Conservation (phyloP, 139 green algal genomes). For the Diplosphaera chodatii region DNA sequence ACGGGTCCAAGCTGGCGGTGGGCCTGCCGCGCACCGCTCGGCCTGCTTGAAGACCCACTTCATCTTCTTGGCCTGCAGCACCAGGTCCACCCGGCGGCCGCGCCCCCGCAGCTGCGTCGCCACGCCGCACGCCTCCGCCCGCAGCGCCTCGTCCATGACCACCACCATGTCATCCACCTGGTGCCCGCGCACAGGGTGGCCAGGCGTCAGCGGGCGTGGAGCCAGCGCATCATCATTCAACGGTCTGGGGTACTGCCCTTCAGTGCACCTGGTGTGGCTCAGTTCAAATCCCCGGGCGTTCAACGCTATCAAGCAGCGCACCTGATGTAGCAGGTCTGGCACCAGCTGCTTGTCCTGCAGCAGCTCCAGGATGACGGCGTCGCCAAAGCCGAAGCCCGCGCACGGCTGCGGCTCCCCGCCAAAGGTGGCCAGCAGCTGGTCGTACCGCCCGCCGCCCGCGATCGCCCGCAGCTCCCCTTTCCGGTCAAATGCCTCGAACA, state of each 20-base stretch:
- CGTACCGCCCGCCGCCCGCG: constrained; percentile 93
- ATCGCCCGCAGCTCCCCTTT: constrained; percentile 88
- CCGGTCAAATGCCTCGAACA: constrained; percentile 93
- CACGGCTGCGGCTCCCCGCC: constrained; percentile 76
- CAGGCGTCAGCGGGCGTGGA: no score
- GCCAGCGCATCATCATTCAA: no score
- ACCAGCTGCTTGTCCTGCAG: constrained; percentile 81
- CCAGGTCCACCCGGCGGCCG: constrained; percentile 81
- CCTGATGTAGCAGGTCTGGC: constrained; percentile 44
- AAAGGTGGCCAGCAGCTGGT: constrained; percentile 83
- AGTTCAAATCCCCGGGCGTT: no score
- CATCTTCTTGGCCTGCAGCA: constrained; percentile 88
- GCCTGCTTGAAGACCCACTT: constrained; percentile 83
- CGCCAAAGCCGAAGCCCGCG: constrained; percentile 90
- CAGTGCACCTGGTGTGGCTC: constrained; percentile 53
- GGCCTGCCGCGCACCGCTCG: constrained; percentile 23
- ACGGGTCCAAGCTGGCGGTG: no score
- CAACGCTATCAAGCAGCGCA: no score
- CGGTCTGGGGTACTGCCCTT: no score
- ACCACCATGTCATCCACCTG: constrained; percentile 83
- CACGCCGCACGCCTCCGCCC: constrained; percentile 47
- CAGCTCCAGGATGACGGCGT: constrained; percentile 97
- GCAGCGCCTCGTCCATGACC: constrained; percentile 61
- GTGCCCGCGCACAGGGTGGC: no score
- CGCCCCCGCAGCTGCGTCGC: constrained; percentile 56